Base-by-base conservation (phyloP, 2,329 filamentous ascomycete genomes). In the Penicillium sp. region DNA sequence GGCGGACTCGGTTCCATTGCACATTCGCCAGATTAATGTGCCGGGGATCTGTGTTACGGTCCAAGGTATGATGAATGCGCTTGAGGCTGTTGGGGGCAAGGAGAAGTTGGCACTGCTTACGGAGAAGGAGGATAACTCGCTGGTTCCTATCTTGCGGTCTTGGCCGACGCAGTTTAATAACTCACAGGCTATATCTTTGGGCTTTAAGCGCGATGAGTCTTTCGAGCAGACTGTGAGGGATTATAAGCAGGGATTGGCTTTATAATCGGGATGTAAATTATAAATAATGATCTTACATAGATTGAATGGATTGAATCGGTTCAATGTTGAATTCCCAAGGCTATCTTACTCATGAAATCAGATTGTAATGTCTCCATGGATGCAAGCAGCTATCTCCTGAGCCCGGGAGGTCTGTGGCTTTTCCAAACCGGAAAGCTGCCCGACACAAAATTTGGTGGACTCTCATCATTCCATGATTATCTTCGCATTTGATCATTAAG, bases 161-260 rank as follows among this genome's bases (percentile, higher is more conserved):
- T 86, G 83, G 83, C 81, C 82, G 1, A 79, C 78, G 1, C 76
- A 76, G 34, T 84, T 84, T 61, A 81, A 85, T 67, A 83, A 81
- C 40, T 71, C 67, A 8, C 76, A 80, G 56, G 77, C 82, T 8
- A 69, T 82, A 50, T 74, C 67, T 45, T 63, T 86, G 47, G 84
- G 83, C 0, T 75, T 84, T 55, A 72, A 77, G 47, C 71, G 74
- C 43, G 83, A 86, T 63, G 68, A 75, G 52, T 78, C 75, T 8
- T 82, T 80, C 52, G 83, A 85, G 61, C 73, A 79, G 44, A 72
- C 84, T 5, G 83, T 86, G 10, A 77, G 75, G 66, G 81, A 86
- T 66, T 86, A 84, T 60, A 71, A 81, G n/a, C 71, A 79, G 50
- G 63, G 61, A 38, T 54, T 67, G 43, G 39, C 56, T 10, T 58